Percentiles rank a stretch among this genome's conserved stretches.
phyloP scores from a whole-genome alignment of 495 filamentous ascomycete species.

The Penicillium salamii region DNA sequence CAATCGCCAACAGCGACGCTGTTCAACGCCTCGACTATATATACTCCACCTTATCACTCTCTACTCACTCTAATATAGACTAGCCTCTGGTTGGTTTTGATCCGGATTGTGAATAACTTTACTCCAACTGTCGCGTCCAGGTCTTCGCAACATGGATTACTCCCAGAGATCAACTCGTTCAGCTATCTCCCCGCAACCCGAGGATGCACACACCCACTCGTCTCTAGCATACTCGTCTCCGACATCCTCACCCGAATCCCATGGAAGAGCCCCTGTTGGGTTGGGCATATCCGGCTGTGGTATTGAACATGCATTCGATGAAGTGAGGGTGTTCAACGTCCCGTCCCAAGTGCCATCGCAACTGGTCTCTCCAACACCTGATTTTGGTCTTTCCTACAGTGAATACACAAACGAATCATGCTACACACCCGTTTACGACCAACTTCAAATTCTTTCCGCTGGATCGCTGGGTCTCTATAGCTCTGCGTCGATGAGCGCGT shows the following conservation, averaged over 20 bases:
- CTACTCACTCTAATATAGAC: constrained; percentile 11
- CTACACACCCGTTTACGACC: constrained; percentile 11
- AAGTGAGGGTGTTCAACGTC: constrained; percentile 15
- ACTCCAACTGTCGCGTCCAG: background rate
- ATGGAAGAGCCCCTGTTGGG: constrained; percentile 16
- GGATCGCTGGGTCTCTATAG: constrained; percentile 27
- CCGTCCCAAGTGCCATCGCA: constrained; percentile 20
- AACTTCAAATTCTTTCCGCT: constrained; percentile 13
- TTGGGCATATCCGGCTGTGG: constrained; percentile 35
- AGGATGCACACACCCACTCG: constrained; percentile 20
- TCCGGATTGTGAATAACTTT: constrained; percentile 5
- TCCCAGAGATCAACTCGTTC: constrained; percentile 1
- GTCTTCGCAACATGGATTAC: constrained; percentile 13
- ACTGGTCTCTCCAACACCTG: constrained; percentile 13
- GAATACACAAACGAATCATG: constrained; percentile 18
- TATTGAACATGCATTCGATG: constrained; percentile 13
- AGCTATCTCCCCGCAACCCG: constrained; percentile 9
- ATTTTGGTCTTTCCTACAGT: constrained; percentile 12
- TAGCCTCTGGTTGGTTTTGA: constrained; percentile 8
- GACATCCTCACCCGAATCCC: constrained; percentile 3
- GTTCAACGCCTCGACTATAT: constrained; percentile 23
- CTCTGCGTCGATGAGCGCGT: constrained; percentile 21
- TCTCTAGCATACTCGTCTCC: constrained; percentile 17
- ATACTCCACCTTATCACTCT: constrained; percentile 16
- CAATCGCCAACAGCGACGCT: constrained; percentile 21